These are phyloP conservation scores for Colletotrichum falcatum DNA, from an alignment of 2,329 filamentous ascomycete species.

Conservation along the genomic window DNA sequence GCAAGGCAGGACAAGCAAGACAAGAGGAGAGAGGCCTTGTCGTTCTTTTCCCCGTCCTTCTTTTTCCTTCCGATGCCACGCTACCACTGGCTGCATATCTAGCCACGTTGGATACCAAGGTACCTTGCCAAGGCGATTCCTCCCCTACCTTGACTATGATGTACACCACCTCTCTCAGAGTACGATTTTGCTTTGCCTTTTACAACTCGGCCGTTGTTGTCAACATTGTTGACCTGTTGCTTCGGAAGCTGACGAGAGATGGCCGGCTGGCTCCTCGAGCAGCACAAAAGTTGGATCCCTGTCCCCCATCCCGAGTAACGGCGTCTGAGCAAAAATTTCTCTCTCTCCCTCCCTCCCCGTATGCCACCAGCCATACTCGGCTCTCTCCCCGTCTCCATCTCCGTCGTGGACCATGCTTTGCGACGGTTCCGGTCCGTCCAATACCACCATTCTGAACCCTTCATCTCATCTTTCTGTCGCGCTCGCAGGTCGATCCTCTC, in stretches of 20 bases:
- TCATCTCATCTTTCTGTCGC: conserved; percentile 40
- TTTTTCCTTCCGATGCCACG: conserved; percentile 23
- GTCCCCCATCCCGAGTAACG: too few species aligned
- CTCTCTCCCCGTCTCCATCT: neutral
- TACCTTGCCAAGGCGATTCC: too few species aligned
- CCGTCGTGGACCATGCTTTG: neutral
- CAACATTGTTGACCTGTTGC: too few species aligned
- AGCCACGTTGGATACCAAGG: neutral
- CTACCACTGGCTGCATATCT: neutral
- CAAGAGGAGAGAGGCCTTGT: conserved; percentile 1
- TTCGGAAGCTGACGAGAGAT: too few species aligned
- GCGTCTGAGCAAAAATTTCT: too few species aligned
- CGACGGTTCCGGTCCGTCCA: conserved; percentile 17
- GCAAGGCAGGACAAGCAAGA: neutral
- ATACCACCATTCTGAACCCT: conserved; percentile 32
- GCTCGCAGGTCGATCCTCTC: conserved; percentile 41
- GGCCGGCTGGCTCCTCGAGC: too few species aligned
- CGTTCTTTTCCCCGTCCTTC: conserved; percentile 2
- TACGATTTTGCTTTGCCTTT: too few species aligned
- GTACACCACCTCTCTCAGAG: neutral
- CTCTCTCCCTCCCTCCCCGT: neutral
- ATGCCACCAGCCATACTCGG: neutral
- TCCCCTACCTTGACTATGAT: neutral
- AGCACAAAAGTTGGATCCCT: too few species aligned
- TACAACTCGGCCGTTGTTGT: too few species aligned